Evolutionary conservation across 306 rosid genomes (phyloP).

Genomic region (Biancaea sappan): DNA sequence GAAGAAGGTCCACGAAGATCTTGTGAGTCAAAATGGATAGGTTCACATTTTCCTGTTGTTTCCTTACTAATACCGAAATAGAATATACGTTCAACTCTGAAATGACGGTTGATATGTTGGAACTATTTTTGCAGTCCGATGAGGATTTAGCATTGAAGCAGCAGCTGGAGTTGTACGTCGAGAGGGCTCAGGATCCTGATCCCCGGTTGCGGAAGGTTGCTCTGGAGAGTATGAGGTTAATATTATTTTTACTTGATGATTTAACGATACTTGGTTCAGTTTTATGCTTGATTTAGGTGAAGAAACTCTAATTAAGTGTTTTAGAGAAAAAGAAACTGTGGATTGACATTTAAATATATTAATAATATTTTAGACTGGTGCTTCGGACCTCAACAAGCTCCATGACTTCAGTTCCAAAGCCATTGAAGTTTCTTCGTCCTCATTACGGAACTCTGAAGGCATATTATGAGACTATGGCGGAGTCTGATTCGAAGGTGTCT

Average conservation of each 20-base stretch:
- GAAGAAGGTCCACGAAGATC: slow-evolving; percentile 85
- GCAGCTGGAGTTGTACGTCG: slow-evolving; percentile 78
- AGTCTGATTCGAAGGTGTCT: slow-evolving; percentile 63
- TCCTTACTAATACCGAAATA: neutral
- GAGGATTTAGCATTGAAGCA: slow-evolving; percentile 92
- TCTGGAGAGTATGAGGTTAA: slow-evolving; percentile 89
- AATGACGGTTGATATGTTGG: neutral
- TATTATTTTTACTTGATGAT: slow-evolving; percentile 7
- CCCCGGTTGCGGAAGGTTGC: slow-evolving; percentile 71
- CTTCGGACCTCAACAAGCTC: slow-evolving; percentile 90
- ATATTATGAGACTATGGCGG: slow-evolving; percentile 66
- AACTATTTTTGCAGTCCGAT: slow-evolving; percentile 56
- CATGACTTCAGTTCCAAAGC: slow-evolving; percentile 96
- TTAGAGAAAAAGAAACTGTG: neutral
- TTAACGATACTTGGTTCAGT: neutral
- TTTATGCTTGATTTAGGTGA: neutral
- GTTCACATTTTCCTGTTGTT: neutral
- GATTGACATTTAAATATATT: slow-evolving; percentile 12
- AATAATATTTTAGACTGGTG: slow-evolving; percentile 59
- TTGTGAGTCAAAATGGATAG: slow-evolving; percentile 49
- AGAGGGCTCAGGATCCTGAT: slow-evolving; percentile 87
- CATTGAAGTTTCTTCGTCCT: slow-evolving; percentile 85
- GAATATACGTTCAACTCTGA: slow-evolving; percentile 2
- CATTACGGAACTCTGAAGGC: slow-evolving; percentile 82
- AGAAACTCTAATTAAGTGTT: slow-evolving; percentile 4